Base-by-base conservation (phyloP, 768 basidiomycete species). In the Glaciozyma martinii region DNA sequence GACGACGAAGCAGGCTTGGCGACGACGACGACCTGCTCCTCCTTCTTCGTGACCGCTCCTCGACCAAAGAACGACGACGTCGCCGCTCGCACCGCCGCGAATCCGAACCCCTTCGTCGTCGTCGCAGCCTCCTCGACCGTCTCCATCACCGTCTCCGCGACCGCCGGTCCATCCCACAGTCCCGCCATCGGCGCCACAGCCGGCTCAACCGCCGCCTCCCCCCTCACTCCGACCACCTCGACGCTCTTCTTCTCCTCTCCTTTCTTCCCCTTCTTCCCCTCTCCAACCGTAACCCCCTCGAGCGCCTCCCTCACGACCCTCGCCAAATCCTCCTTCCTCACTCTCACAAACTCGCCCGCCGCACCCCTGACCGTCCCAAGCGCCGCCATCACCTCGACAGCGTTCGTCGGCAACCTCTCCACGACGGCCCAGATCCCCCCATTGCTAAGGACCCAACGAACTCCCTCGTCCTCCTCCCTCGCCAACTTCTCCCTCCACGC, bases 381-480 rank as follows among this genome's bases (percentile, higher is more conserved):
- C 3, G 53, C 32, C 33, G 56, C 57, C 52, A 70, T 81, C n/a
- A 82, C 80, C 46, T 81, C 81, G 44, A 86, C 76, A 47, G 89
- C 77, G 72, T 89, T 88, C 66, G 81, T 83, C 12, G 82, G 81
- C 40, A 32, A 5, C 37, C 32, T 25, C 55, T 66, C 65, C 25
- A 89, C 78, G 3, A 88, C 78, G n/a, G 83, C 81, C 18, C 86
- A 85, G 6, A 85, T 78, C 5, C 60, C 63, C 4, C 54, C 46
- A 5, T 65, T 12, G 1, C 43, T 19, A 18, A 70, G 32, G 23
- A 70, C 66, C 40, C 32, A 91, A 86, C 86, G 79, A 13, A 82
- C 82, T 73, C 88, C 89, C 76, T 95, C 92, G 74, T 97, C 93
- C 71, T 90, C 88, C 62, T 86, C 83, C 57, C 89, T 80, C 3